Conservation (phyloP, 2,329 filamentous ascomycete genomes). For the Hypoxylon sp. region DNA sequence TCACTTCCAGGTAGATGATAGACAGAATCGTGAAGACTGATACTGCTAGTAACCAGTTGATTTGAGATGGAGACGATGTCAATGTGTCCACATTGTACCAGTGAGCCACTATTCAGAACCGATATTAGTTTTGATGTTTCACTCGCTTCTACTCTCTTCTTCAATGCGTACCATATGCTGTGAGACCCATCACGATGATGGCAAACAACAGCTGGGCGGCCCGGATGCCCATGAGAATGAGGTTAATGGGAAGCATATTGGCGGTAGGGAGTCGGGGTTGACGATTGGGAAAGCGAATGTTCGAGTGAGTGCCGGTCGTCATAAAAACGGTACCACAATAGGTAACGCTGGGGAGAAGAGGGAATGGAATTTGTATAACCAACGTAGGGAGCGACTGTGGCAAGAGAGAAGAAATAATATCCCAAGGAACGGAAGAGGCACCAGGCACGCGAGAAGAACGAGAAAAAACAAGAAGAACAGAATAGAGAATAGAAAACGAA, state of each 20-base stretch:
- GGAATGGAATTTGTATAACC: slow-evolving; percentile 23
- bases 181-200: slow-evolving; percentile 57
- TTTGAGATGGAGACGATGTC: slow-evolving; percentile 61
- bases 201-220: slow-evolving; percentile 57
- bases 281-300: slow-evolving; percentile 44
- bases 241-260: slow-evolving; percentile 51
- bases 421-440: slow-evolving; percentile 38
- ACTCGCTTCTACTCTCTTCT: too few species aligned
- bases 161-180: slow-evolving; percentile 59
- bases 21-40: slow-evolving; percentile 64
- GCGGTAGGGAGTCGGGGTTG: slow-evolving; percentile 34
- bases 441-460: slow-evolving; percentile 34
- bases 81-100: slow-evolving; percentile 67
- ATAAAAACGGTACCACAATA: slow-evolving; percentile 37
- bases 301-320: slow-evolving; percentile 41
- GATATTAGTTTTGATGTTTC: slow-evolving; percentile 31
- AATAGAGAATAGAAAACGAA: slow-evolving; percentile 23
- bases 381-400: slow-evolving; percentile 27
- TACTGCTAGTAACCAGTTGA: slow-evolving; percentile 66
- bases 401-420: slow-evolving; percentile 37
- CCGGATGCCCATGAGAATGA: slow-evolving; percentile 54
- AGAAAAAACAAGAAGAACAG: slow-evolving; percentile 13
- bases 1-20: slow-evolving; percentile 61
- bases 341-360: slow-evolving; percentile 25
- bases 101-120: slow-evolving; percentile 58